phyloP scores from a whole-genome alignment of 257 asterid genomes.

The Ilex aquifolium region DNA sequence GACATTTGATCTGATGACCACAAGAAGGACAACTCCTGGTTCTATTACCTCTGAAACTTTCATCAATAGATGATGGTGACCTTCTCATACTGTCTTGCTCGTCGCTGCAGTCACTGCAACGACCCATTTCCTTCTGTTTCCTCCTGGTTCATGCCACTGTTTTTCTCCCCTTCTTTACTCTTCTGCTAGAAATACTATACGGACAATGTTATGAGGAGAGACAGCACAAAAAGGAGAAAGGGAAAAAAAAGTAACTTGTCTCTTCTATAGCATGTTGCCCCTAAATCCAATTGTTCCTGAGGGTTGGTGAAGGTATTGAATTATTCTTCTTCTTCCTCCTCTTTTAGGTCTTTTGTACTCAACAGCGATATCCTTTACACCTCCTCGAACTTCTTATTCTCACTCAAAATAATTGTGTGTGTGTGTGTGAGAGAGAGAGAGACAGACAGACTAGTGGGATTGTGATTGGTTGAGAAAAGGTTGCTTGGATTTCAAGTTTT shows the following conservation, averaged over 20 bases:
- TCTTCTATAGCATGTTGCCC: constrained; percentile 23
- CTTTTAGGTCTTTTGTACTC: constrained; percentile 8
- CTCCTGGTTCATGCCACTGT: constrained; percentile 6
- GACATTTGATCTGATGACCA: constrained; percentile 25
- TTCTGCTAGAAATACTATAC: constrained; percentile 14
- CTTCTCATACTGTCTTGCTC: constrained; percentile 6
- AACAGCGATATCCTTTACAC: too few relatives aligned
- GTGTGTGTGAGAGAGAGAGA: too few relatives aligned
- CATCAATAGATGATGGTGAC: constrained; percentile 1
- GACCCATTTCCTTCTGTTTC: constrained; percentile 19
- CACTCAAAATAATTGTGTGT: too few relatives aligned
- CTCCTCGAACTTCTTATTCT: too few relatives aligned
- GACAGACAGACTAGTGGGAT: too few relatives aligned
- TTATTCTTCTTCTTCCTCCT: constrained; percentile 19
- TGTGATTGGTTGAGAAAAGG: not conserved
- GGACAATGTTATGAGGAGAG: constrained; percentile 12
- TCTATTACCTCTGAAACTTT: constrained; percentile 1
- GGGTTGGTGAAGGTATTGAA: constrained; percentile 38
- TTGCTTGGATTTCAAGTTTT: constrained; percentile 1
- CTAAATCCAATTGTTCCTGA: constrained; percentile 25
- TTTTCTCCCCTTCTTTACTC: constrained; percentile 9
- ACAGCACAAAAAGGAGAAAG: constrained; percentile 20
- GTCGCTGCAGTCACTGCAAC: constrained; percentile 13
- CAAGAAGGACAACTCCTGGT: constrained; percentile 34
- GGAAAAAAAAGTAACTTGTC: constrained; percentile 30